These are phyloP conservation scores for Bothriochloa decipiens DNA, from an alignment of 176 grass and related monocot species.

Conservation along the genomic window DNA sequence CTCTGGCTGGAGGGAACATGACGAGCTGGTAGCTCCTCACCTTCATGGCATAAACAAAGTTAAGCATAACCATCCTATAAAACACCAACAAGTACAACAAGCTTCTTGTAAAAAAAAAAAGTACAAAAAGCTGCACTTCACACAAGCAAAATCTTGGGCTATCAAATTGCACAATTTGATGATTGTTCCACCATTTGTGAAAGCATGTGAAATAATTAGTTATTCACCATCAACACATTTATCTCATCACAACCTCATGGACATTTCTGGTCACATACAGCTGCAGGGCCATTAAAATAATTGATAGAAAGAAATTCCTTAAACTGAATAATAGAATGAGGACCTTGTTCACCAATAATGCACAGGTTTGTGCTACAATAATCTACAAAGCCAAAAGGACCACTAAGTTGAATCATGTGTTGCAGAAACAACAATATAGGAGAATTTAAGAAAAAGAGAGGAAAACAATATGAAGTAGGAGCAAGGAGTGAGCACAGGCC, in stretches of 20 bases:
- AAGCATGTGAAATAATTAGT: not conserved
- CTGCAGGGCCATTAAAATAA: not conserved
- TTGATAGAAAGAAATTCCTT: not conserved
- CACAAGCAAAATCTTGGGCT: not conserved
- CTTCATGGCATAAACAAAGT: conserved; percentile 43
- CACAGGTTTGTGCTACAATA: not conserved
- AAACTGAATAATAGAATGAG: not conserved
- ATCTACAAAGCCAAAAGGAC: not conserved
- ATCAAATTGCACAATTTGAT: not conserved
- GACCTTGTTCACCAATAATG: conserved; percentile 15
- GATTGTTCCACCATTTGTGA: not conserved
- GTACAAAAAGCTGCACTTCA: not conserved
- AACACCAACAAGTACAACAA: not conserved
- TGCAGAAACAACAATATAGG: not conserved
- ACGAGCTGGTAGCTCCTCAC: conserved; percentile 42
- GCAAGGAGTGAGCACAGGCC: not conserved
- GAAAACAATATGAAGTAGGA: not conserved
- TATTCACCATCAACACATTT: conserved; percentile 7
- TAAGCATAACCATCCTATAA: conserved; percentile 22
- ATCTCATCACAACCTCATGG: conserved; percentile 13
- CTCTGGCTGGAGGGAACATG: conserved; percentile 52
- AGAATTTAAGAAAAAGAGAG: conserved; percentile 4
- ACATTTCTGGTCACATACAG: not conserved
- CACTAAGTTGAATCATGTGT: not conserved
- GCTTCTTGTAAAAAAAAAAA: not conserved